Evolutionary conservation across 2,329 filamentous ascomycete species (phyloP).

Genomic region (Venturia nashicola): DNA sequence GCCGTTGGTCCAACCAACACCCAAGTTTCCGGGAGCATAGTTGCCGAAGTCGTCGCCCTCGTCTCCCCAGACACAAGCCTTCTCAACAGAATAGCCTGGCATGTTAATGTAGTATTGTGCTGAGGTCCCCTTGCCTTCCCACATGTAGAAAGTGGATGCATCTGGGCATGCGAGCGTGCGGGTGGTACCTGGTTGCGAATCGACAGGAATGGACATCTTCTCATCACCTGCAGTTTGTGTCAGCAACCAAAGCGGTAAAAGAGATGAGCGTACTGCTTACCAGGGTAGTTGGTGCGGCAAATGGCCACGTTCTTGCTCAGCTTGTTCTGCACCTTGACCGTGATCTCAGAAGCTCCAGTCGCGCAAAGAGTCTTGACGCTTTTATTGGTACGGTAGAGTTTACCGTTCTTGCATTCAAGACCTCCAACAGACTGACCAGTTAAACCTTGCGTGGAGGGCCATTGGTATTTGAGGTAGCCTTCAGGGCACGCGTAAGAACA

Average conservation of each 20-base stretch:
- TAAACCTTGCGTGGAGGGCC: constrained; percentile 65
- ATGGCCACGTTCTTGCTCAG: constrained; percentile 54
- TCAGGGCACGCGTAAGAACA: constrained; percentile 88
- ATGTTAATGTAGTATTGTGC: constrained; percentile 98
- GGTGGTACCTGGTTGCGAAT: constrained; percentile 45
- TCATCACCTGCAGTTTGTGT: constrained; percentile 46
- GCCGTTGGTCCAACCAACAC: constrained; percentile 60
- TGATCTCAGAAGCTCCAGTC: constrained; percentile 49
- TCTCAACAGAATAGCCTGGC: constrained; percentile 49
- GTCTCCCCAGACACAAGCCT: constrained; percentile 67
- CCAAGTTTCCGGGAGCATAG: constrained; percentile 77
- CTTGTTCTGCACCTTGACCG: constrained; percentile 63
- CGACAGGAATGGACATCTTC: constrained; percentile 68
- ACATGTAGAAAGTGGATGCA: constrained; percentile 51
- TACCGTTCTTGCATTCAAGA: constrained; percentile 66
- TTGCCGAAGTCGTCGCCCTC: constrained; percentile 74
- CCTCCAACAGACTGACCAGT: constrained; percentile 82
- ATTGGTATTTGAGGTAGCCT: constrained; percentile 88
- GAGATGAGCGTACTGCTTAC: constrained; percentile 28
- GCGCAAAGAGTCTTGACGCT: constrained; percentile 62
- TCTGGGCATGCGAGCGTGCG: constrained; percentile 64
- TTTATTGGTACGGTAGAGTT: constrained; percentile 64
- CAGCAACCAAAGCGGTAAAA: not conserved
- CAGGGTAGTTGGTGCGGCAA: constrained; percentile 95
- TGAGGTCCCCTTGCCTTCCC: constrained; percentile 63